Conservation (phyloP, 176 grass and related monocot genomes). For the Oryza glumipatula region DNA sequence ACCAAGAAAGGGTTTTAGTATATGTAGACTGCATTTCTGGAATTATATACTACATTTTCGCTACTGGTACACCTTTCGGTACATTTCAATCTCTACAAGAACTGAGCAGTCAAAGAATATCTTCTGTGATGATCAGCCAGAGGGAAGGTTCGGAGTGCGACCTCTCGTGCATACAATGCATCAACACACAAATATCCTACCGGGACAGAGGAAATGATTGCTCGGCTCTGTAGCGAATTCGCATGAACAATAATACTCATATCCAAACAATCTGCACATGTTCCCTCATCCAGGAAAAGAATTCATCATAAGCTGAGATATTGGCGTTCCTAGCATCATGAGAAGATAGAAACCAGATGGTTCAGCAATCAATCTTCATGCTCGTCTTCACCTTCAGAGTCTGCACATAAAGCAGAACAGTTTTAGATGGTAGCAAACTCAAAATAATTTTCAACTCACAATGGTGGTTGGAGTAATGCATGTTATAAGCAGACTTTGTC, state of each 20-base stretch:
- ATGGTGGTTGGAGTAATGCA: not conserved
- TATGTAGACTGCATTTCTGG: not conserved
- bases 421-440: conserved; percentile 1
- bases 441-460: not conserved
- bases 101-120: conserved; percentile 29
- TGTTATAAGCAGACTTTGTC: not conserved
- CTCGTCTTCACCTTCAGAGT: conserved; percentile 80
- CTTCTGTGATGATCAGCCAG: not conserved
- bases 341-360: not conserved
- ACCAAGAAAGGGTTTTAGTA: not conserved
- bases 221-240: conserved; percentile 4
- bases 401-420: conserved; percentile 41
- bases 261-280: conserved; percentile 35
- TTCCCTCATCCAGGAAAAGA: conserved; percentile 21
- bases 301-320: conserved; percentile 14
- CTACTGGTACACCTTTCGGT: not conserved
- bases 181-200: not conserved
- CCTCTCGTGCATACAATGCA: conserved; percentile 15
- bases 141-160: not conserved
- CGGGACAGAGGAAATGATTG: conserved; percentile 15
- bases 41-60: not conserved
- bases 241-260: conserved; percentile 5
- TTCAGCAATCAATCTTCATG: conserved; percentile 63
- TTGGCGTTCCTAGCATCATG: not conserved
- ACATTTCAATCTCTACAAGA: conserved; percentile 25